These are phyloP conservation scores for Globisporangium middletonii DNA, from an alignment of 352 stramenopile genomes.

Conservation along the genomic window DNA sequence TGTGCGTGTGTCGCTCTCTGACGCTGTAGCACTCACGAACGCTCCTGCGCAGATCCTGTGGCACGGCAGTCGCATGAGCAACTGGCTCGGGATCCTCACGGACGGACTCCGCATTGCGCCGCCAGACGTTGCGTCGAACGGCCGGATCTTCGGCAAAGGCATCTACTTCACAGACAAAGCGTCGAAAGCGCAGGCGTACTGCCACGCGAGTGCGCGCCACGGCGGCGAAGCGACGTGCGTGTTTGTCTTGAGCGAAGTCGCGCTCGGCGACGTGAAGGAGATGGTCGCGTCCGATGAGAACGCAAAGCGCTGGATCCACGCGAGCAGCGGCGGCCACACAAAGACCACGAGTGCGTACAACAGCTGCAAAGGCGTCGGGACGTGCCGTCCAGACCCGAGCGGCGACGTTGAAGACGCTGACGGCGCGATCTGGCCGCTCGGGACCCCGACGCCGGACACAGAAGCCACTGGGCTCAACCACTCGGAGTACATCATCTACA, in stretches of 20 bases:
- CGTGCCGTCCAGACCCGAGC: constrained; percentile 40
- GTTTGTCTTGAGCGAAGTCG: constrained; percentile 61
- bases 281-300: constrained; percentile 45
- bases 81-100: constrained; percentile 80
- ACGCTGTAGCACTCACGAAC: background rate
- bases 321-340: constrained; percentile 26
- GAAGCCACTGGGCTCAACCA: constrained; percentile 54
- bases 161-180: constrained; percentile 88
- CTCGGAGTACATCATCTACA: constrained; percentile 88
- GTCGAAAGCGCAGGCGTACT: constrained; percentile 66
- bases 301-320: constrained; percentile 43
- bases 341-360: constrained; percentile 30
- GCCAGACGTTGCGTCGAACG: constrained; percentile 63
- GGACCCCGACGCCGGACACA: constrained; percentile 44
- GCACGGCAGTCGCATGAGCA: constrained; percentile 81
- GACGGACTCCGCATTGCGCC: constrained; percentile 79
- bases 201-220: constrained; percentile 35
- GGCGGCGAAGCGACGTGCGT: constrained; percentile 40
- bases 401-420: constrained; percentile 50
- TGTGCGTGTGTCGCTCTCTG: background rate
- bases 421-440: constrained; percentile 61
- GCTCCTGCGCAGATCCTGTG: constrained; percentile 58
- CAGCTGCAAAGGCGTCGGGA: constrained; percentile 66
- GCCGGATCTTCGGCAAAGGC: constrained; percentile 76
- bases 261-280: constrained; percentile 61